These are phyloP conservation scores for Ogataea nonfermentans DNA, from an alignment of 805 yeast genomes.

Conservation along the genomic window DNA sequence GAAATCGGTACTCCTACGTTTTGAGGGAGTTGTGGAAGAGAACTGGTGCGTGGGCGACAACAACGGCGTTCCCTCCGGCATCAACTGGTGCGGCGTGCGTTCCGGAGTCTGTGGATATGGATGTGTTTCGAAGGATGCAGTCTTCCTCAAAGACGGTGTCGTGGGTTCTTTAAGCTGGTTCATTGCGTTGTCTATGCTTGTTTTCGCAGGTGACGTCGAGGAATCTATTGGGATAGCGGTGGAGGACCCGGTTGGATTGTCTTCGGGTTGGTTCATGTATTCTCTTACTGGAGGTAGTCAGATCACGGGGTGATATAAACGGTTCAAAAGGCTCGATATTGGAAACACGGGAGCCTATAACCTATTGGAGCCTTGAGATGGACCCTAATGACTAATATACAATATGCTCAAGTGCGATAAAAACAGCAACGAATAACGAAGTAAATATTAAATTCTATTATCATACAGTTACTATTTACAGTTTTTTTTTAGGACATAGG, in stretches of 20 bases:
- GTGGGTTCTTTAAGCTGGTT: constrained; percentile 22
- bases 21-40: constrained; percentile 28
- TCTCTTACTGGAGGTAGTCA: too few species aligned
- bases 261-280: constrained; percentile 8
- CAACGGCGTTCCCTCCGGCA: constrained; percentile 34
- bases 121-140: constrained; percentile 19
- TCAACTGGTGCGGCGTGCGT: constrained; percentile 28
- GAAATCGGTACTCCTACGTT: constrained; percentile 35
- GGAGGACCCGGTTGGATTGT: constrained; percentile 5
- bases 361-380: too few species aligned
- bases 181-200: neutral
- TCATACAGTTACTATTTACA: neutral
- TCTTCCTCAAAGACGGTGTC: constrained; percentile 28
- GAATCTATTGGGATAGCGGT: neutral
- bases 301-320: too few species aligned
- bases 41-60: constrained; percentile 32
- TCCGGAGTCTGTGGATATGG: constrained; percentile 33
- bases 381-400: constrained; percentile 3
- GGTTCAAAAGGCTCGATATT: too few species aligned
- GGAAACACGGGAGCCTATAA: too few species aligned
- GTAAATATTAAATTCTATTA: constrained; percentile 9
- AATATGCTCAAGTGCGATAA: neutral
- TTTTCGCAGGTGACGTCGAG: neutral
- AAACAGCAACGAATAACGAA: constrained; percentile 2
- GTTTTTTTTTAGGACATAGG: too few species aligned